Base-by-base conservation (phyloP, 371 early-diverging fungal species). In the Mortierella sp. region DNA sequence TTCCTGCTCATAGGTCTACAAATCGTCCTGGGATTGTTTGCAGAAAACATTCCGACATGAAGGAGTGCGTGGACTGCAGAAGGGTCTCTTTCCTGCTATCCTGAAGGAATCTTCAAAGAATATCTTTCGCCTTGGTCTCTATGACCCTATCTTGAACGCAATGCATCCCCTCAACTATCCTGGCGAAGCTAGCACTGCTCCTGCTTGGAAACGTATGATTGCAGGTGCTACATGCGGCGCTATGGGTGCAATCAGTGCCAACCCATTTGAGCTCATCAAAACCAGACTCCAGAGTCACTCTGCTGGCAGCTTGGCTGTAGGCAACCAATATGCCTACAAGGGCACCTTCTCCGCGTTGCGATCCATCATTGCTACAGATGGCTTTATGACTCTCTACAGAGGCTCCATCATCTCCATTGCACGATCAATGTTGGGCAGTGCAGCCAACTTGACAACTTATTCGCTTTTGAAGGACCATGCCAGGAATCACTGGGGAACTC, bases 191-290 rank as follows among this genome's bases (percentile, higher is more conserved):
- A 72, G 76, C 59, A 75, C 82, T 19, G 86, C 91, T 0, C 90
- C 91, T 2, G 87, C 85, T 7, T 92, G 90, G 91, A 91, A 92
- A 73, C 84, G 91, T 9, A 87, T 92, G 85, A 66, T 89, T 57
- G 90, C 89, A 0, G 92, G 92, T 25, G 82, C 88, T 0, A 66
- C 90, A 12, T 90, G 90, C 60, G 92, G 92, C 47, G 89, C 89
- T 16, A 88, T 91, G 88, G 91, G 91, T 28, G 92, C 91, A 16
- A 81, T 90, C 60, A 81, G 87, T 18, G 89, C 90, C 61, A 91
- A 92, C 75, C 92, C 92, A 0, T 92, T 92, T 70, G 92, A 91
- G 69, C 82, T 92, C 15, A 84, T 91, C 66, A 92, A 92, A 77
- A 92, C 92, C 14, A 63, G 88, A 46, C 79, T 90, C 57, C 90